Evolutionary conservation across 2,329 filamentous ascomycete species (phyloP), one percentile per base, ranked within the genome.

Genomic region (Ascochyta clinopodiicola): DNA sequence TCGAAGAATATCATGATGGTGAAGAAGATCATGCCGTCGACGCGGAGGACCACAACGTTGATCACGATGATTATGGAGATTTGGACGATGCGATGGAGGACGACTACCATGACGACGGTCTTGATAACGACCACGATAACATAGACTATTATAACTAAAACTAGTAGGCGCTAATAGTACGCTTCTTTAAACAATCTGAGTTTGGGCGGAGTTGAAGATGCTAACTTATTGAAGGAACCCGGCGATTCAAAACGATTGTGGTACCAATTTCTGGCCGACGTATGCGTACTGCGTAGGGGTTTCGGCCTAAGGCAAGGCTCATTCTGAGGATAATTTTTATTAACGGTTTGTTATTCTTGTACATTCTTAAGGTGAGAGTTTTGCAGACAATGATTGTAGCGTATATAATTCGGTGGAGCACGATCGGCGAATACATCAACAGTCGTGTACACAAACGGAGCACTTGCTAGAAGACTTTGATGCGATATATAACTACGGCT

Each of bases 121-220:
- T 17, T 17, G 17, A 17, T 17, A 17, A 17, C 17, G 17, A 17
- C 17, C 17, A 17, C 17, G 17, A 17, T 17, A 17, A 17, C 17
- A 17, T 17, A 17, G 17, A 17, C 17, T 17, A 17, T 17, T 17
- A 17, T 17, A 17, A 17, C 17, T 17, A 17, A 17, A 17, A 17
- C 17, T 17, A 17, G 17, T 17, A 17, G 17, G 17, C 17, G 17
- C 17, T 17, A 17, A 17, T 17, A 17, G 1, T 2, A 17, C 17
- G 17, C 44, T 40, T 17, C 48, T 40, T 51, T 45, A 44, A 31
- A 45, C 40, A 35, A 59, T 51, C 24, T 55, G 51, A 32, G 47
- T 51, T 8, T 44, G 27, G 17, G 48, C 51, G 17, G 51, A 45
- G 19, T 51, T 40, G 12, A 44, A 39, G 22, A 42, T 49, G 37